Percentiles rank a stretch among this genome's conserved stretches.
These are phyloP conservation scores for Tetradesmus lagerheimii DNA, from an alignment of 139 green algal genomes.

Conservation along the genomic window DNA sequence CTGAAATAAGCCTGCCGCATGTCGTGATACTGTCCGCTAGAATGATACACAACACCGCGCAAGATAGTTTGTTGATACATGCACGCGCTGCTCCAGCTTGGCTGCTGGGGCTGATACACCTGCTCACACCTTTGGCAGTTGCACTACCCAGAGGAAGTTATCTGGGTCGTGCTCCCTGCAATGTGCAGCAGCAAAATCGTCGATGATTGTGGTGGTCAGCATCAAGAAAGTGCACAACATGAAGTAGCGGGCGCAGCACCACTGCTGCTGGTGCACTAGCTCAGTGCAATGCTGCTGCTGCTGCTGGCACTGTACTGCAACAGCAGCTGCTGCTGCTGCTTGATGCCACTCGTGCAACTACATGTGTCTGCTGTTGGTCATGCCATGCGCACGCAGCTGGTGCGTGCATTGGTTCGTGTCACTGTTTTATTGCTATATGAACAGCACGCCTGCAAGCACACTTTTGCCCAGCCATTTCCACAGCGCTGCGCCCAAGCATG, in stretches of 20 bases:
- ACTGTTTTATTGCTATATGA: too few relatives aligned
- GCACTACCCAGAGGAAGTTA: constrained; percentile 77
- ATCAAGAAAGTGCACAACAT: not conserved
- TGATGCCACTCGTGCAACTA: not conserved
- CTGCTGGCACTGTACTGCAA: not conserved
- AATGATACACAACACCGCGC: too few relatives aligned
- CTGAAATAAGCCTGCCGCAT: too few relatives aligned
- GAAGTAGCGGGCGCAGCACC: not conserved
- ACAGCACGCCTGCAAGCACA: too few relatives aligned
- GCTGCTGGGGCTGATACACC: not conserved
- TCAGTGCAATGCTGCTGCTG: not conserved
- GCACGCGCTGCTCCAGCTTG: too few relatives aligned
- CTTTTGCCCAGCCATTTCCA: too few relatives aligned
- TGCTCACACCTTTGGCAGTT: constrained; percentile 25
- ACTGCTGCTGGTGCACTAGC: not conserved
- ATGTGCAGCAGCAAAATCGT: too few relatives aligned
- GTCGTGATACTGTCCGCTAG: too few relatives aligned
- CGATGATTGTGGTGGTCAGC: too few relatives aligned
- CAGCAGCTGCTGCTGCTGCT: not conserved
- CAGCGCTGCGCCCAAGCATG: too few relatives aligned
- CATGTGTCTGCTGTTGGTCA: not conserved
- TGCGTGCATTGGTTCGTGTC: too few relatives aligned
- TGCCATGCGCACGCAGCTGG: not conserved
- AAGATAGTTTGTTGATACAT: too few relatives aligned
- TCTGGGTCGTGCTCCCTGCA: constrained; percentile 71